A percentile compares a stretch with the other conserved stretches of the same genome.
phyloP scores from a whole-genome alignment of 495 filamentous ascomycete species.

The Neurospora sp. region DNA sequence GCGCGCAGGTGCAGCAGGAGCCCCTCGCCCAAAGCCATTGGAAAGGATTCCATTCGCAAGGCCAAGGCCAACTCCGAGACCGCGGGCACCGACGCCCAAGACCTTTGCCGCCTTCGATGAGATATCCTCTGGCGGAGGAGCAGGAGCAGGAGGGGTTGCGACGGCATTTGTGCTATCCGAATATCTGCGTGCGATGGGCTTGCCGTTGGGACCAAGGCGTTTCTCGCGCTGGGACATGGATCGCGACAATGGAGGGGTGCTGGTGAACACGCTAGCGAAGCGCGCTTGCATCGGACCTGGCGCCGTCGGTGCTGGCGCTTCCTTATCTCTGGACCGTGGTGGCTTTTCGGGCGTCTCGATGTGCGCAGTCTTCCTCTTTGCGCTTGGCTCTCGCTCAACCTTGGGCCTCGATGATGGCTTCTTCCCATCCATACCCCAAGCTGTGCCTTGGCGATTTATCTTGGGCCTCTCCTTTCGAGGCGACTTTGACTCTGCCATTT shows the following conservation, averaged over 20 bases:
- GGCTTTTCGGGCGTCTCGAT: conserved; percentile 27
- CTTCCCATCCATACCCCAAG: conserved; percentile 34
- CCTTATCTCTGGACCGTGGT: conserved; percentile 29
- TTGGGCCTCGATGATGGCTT: conserved; percentile 29
- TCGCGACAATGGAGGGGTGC: conserved; percentile 40
- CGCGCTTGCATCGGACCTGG: conserved; percentile 22
- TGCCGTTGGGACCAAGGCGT: conserved; percentile 23
- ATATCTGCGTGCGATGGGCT: conserved; percentile 37
- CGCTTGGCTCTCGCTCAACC: conserved; percentile 23
- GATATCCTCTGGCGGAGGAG: conserved; percentile 36
- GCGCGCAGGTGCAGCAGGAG: conserved; percentile 14
- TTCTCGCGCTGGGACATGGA: conserved; percentile 43
- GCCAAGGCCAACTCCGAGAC: conserved; percentile 5
- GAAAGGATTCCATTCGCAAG: conserved; percentile 9
- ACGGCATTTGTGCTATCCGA: conserved; percentile 38
- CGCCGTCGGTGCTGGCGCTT: conserved; percentile 29
- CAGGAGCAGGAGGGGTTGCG: conserved; percentile 15
- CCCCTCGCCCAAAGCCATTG: conserved; percentile 15
- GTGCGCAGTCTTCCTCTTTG: conserved; percentile 22
- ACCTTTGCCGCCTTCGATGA: conserved; percentile 44
- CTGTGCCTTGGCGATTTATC: conserved; percentile 33
- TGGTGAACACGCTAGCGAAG: conserved; percentile 39
- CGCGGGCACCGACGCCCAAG: conserved; percentile 31
- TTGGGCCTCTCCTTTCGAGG: conserved; percentile 37
- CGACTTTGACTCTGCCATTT: conserved; percentile 26